phyloP scores from a whole-genome alignment of 129 eudicot genomes.

The Flaveria sonorensis region DNA sequence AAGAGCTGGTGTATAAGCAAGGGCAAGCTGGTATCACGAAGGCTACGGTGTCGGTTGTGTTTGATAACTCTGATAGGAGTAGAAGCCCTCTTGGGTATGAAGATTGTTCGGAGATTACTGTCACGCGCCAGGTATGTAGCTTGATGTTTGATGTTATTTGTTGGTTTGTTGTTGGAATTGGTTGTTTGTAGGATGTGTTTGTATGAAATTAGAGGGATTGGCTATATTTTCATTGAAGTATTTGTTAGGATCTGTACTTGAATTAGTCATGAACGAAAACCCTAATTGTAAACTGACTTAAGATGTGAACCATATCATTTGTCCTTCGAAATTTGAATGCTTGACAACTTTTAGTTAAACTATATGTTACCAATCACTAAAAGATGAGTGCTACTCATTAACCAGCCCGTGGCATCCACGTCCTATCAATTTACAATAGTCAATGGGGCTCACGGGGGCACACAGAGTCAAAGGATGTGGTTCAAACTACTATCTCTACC shows the following conservation, averaged over 20 bases:
- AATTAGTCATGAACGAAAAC: background rate
- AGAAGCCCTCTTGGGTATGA: constrained; percentile 95
- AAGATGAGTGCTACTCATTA: no score
- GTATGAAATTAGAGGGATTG: background rate
- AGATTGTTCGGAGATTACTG: constrained; percentile 87
- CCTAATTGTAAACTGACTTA: background rate
- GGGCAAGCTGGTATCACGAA: constrained; percentile 99
- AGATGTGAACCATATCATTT: background rate
- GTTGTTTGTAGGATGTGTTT: background rate
- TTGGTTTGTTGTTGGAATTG: background rate
- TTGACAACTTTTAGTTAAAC: background rate
- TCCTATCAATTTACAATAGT: no score
- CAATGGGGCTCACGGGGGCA: no score
- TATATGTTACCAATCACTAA: background rate
- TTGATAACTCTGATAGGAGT: constrained; percentile 82
- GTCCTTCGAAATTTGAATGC: constrained; percentile 31
- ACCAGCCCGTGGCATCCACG: no score
- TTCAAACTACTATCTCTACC: no score
- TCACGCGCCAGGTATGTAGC: constrained; percentile 85
- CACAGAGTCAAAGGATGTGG: no score
- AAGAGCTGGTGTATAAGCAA: constrained; percentile 96
- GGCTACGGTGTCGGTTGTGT: constrained; percentile 94
- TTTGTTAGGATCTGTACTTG: background rate
- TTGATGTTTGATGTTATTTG: background rate
- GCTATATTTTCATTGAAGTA: background rate